Percentiles rank a stretch among this genome's conserved stretches.
These are phyloP conservation scores for Nicotiana otophora DNA, from an alignment of 257 asterid genomes.

Conservation along the genomic window DNA sequence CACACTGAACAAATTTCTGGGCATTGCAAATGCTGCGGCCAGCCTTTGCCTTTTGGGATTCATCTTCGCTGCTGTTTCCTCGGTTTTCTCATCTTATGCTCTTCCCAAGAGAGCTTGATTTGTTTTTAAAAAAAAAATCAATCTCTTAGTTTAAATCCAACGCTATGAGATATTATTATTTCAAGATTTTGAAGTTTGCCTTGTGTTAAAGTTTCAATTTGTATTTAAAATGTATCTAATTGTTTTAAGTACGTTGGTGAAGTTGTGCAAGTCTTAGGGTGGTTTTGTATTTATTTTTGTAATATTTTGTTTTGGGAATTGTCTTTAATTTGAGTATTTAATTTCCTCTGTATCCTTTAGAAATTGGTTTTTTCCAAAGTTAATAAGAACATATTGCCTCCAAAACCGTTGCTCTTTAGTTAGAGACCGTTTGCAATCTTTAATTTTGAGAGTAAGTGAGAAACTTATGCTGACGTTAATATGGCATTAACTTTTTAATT, in stretches of 20 bases:
- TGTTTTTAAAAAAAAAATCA: too few species aligned
- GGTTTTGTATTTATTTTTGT: neutral
- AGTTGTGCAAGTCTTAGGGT: neutral
- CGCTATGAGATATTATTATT: neutral
- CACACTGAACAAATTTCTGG: slow-evolving; percentile 5
- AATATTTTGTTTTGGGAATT: neutral
- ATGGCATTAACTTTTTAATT: too few species aligned
- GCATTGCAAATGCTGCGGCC: slow-evolving; percentile 35
- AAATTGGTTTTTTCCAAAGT: neutral
- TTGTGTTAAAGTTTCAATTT: neutral
- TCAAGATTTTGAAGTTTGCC: too few species aligned
- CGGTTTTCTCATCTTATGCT: slow-evolving; percentile 38
- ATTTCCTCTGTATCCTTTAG: neutral
- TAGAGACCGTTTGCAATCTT: too few species aligned
- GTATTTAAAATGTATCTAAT: neutral
- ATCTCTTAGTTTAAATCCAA: too few species aligned
- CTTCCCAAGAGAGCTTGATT: slow-evolving; percentile 37
- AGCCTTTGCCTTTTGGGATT: slow-evolving; percentile 41
- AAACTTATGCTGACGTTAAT: too few species aligned
- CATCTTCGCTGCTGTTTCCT: slow-evolving; percentile 31
- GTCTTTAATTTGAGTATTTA: neutral
- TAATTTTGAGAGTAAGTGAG: too few species aligned
- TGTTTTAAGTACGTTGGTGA: neutral
- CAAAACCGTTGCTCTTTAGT: neutral
- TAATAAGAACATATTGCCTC: neutral